phyloP scores from a whole-genome alignment of 2,329 filamentous ascomycete genomes.

The Scedosporium dehoogii region DNA sequence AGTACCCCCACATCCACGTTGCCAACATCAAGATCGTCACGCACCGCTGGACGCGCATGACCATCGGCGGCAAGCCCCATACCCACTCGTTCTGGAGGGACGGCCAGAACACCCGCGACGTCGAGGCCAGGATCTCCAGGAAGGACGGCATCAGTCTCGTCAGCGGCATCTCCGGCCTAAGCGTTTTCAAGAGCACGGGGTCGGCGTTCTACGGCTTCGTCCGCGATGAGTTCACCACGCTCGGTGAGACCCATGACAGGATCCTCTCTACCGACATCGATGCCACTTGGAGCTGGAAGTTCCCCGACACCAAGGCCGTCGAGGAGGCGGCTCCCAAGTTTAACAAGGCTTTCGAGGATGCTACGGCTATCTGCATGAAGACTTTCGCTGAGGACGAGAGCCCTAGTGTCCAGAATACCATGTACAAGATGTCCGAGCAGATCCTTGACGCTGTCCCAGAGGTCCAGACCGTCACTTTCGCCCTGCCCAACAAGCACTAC shows the following conservation, averaged over 20 bases:
- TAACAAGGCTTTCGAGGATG: slow-evolving; percentile 66
- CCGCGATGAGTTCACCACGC: slow-evolving; percentile 84
- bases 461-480: slow-evolving; percentile 66
- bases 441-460: slow-evolving; percentile 69
- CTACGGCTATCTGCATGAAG: slow-evolving; percentile 79
- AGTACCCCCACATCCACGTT: slow-evolving; percentile 77
- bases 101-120: slow-evolving; percentile 75
- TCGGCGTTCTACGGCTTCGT: slow-evolving; percentile 94
- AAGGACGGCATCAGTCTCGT: slow-evolving; percentile 62
- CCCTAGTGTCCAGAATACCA: slow-evolving; percentile 89
- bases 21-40: slow-evolving; percentile 75
- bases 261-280: slow-evolving; percentile 93
- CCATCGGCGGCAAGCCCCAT: slow-evolving; percentile 77
- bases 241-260: slow-evolving; percentile 86
- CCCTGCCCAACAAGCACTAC: slow-evolving; percentile 96
- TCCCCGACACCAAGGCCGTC: slow-evolving; percentile 58
- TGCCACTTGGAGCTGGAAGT: slow-evolving; percentile 75
- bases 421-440: slow-evolving; percentile 96
- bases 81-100: slow-evolving; percentile 93
- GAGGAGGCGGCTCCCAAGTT: slow-evolving; percentile 56
- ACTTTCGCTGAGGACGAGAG: slow-evolving; percentile 85
- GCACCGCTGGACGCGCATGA: slow-evolving; percentile 87
- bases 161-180: slow-evolving; percentile 69
- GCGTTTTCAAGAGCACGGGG: slow-evolving; percentile 92
- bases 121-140: slow-evolving; percentile 61